Conservation (phyloP, 768 basidiomycete genomes). For the Lactarius hatsudake region DNA sequence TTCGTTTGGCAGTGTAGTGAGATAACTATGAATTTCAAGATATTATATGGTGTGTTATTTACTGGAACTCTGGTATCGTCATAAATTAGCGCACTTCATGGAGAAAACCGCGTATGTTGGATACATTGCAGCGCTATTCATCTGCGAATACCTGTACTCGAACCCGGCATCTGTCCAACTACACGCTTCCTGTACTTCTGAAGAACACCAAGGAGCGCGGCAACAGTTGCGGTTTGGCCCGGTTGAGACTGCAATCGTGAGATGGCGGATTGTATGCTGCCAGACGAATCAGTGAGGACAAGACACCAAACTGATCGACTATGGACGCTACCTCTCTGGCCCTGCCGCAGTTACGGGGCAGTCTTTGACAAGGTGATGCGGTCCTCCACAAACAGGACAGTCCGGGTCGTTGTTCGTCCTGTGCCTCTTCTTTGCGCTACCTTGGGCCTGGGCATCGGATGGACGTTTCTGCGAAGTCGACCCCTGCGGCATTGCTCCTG, state of each 20-base stretch:
- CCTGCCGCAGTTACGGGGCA: slow-evolving; percentile 58
- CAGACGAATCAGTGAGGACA: slow-evolving; percentile 4
- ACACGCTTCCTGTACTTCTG: slow-evolving; percentile 26
- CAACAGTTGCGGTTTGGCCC: slow-evolving; percentile 36
- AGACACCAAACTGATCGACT: not conserved
- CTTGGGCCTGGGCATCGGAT: slow-evolving; percentile 27
- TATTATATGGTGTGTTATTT: slow-evolving; percentile 4
- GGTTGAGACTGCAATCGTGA: slow-evolving; percentile 43
- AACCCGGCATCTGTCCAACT: not conserved
- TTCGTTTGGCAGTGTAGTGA: too few species aligned
- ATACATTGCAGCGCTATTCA: not conserved
- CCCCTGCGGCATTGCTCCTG: not conserved
- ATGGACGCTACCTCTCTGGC: slow-evolving; percentile 45
- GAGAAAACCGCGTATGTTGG: not conserved
- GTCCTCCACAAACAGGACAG: slow-evolving; percentile 50
- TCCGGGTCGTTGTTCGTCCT: slow-evolving; percentile 34
- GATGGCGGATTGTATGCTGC: slow-evolving; percentile 46
- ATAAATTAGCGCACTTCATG: not conserved
- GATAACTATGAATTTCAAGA: not conserved
- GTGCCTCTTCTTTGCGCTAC: slow-evolving; percentile 34
- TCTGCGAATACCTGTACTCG: not conserved
- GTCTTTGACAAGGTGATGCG: slow-evolving; percentile 47
- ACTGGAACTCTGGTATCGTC: not conserved
- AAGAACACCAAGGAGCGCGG: slow-evolving; percentile 39
- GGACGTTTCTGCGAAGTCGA: slow-evolving; percentile 33